Evolutionary conservation across 108 stramenopile species (phyloP).

Genomic region (Epipyxis sp.): DNA sequence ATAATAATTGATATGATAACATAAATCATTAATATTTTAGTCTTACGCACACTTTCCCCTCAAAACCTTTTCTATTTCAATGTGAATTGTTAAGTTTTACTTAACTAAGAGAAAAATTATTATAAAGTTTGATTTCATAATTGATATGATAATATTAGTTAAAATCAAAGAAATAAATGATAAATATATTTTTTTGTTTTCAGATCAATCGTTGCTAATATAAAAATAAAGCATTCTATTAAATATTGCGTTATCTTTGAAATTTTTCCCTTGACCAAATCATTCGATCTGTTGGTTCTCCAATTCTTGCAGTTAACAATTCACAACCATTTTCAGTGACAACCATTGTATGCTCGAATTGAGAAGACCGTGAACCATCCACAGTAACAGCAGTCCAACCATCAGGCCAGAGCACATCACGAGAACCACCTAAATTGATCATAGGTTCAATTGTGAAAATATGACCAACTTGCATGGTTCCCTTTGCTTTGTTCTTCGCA

Average conservation of each 20-base stretch:
- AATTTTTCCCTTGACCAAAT: not conserved
- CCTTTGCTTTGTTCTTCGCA: constrained; percentile 59
- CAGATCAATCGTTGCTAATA: no score
- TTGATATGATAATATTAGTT: no score
- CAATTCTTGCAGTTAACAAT: constrained; percentile 71
- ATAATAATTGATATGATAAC: no score
- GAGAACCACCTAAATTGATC: constrained; percentile 52
- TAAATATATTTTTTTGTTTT: no score
- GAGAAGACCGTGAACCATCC: constrained; percentile 64
- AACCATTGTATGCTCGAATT: constrained; percentile 96
- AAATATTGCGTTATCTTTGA: constrained; percentile 21
- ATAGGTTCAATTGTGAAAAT: constrained; percentile 61
- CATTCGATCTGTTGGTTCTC: constrained; percentile 8
- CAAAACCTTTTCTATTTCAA: no score
- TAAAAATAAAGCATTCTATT: no score
- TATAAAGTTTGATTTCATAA: no score
- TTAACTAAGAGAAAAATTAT: no score
- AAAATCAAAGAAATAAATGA: no score
- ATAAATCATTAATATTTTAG: no score
- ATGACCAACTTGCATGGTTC: constrained; percentile 54
- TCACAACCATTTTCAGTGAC: constrained; percentile 85
- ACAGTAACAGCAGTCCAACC: constrained; percentile 57
- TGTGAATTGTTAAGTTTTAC: no score
- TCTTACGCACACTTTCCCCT: no score
- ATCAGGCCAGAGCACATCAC: constrained; percentile 55